Conservation (phyloP, 140 eudicot species). For the Ambrosia hybrid region DNA sequence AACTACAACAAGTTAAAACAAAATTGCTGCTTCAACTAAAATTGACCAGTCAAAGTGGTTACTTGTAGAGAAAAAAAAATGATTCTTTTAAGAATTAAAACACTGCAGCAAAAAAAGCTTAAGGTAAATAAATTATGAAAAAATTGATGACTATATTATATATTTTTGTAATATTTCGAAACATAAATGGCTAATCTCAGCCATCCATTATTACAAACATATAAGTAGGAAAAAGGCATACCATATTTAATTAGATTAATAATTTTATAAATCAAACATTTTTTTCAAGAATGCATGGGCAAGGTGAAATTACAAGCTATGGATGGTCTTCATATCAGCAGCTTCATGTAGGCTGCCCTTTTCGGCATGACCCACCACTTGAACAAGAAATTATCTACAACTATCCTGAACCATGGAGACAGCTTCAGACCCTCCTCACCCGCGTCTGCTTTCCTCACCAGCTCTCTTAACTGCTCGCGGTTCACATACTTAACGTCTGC, state of each 20-base stretch:
- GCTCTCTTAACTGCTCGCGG: slow-evolving; percentile 67
- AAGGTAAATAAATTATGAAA: no score
- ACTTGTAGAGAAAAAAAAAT: no score
- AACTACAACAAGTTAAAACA: no score
- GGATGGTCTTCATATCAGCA: slow-evolving; percentile 87
- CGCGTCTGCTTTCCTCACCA: slow-evolving; percentile 82
- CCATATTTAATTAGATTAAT: background rate
- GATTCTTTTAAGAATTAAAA: no score
- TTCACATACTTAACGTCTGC: slow-evolving; percentile 64
- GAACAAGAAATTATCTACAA: slow-evolving; percentile 87
- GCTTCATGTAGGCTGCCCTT: slow-evolving; percentile 66
- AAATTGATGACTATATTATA: no score
- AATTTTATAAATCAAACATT: background rate
- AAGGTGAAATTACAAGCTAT: slow-evolving; percentile 38
- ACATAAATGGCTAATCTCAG: no score
- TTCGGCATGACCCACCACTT: slow-evolving; percentile 93
- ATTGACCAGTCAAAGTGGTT: no score
- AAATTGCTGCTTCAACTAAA: no score
- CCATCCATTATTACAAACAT: background rate
- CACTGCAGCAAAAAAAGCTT: no score
- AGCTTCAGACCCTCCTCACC: slow-evolving; percentile 91
- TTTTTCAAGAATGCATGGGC: background rate
- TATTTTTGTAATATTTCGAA: no score
- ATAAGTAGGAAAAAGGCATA: background rate
- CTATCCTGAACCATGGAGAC: slow-evolving; percentile 95